phyloP scores from a whole-genome alignment of 202 grass and related monocot genomes.

The Brachypodium distachyon region DNA sequence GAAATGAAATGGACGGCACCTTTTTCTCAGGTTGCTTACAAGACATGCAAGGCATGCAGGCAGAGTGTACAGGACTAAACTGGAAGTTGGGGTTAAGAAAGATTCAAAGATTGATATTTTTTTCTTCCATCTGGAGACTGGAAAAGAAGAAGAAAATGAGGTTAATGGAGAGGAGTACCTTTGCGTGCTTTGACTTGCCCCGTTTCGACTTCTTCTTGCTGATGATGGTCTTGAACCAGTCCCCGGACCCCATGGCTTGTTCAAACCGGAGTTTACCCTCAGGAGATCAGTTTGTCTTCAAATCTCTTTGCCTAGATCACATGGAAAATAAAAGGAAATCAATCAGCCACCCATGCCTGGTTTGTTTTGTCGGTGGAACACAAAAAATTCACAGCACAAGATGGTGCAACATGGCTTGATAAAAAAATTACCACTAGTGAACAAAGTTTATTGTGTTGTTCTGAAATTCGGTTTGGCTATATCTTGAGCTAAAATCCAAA shows the following conservation, averaged over 20 bases:
- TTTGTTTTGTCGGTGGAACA: neutral
- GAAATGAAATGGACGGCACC: constrained; percentile 23
- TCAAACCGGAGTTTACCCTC: neutral
- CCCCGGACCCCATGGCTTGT: constrained; percentile 72
- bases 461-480: neutral
- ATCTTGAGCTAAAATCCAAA: neutral
- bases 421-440: neutral
- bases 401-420: constrained; percentile 6
- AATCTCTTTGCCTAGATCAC: constrained; percentile 15
- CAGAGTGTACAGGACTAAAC: neutral
- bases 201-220: constrained; percentile 75
- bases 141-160: neutral
- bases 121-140: neutral
- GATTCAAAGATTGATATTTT: neutral
- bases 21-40: constrained; percentile 47
- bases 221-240: constrained; percentile 90
- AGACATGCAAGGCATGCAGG: constrained; percentile 30
- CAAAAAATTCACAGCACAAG: neutral
- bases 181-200: constrained; percentile 54
- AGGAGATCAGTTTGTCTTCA: constrained; percentile 19
- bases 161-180: constrained; percentile 23
- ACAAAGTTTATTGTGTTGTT: neutral
- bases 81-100: neutral
- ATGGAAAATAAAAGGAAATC: neutral
- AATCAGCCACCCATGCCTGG: neutral